Evolutionary conservation across 768 basidiomycete species (phyloP).

Genomic region (Dioszegia aurantiaca): DNA sequence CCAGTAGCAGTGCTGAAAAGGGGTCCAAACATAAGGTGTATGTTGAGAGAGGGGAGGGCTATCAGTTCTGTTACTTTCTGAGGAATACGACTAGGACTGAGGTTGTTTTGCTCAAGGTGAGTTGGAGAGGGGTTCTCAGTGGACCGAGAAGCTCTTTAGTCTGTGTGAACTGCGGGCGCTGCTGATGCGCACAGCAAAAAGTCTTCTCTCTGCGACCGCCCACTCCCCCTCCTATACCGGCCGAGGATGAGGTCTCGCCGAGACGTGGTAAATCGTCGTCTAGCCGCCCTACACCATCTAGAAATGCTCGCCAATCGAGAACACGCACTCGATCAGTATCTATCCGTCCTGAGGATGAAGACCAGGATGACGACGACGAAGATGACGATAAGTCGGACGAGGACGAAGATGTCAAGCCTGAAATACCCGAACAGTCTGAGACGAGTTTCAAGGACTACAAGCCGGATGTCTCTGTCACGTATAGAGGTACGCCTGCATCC

Average conservation of each 20-base stretch:
- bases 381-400: constrained; percentile 17
- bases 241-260: not conserved
- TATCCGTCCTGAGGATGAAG: constrained; percentile 1
- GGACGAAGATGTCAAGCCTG: constrained; percentile 27
- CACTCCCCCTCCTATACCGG: constrained; percentile 18
- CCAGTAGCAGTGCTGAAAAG: constrained; percentile 35
- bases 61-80: constrained; percentile 89
- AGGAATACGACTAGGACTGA: constrained; percentile 73
- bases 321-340: constrained; percentile 3
- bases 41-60: constrained; percentile 81
- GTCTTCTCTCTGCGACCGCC: constrained; percentile 36
- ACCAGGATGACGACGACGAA: constrained; percentile 21
- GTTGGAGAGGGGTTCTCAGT: too few relatives aligned
- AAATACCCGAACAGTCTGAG: constrained; percentile 29
- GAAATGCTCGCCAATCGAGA: not conserved
- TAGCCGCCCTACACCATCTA: not conserved
- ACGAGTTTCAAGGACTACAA: constrained; percentile 46
- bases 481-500: constrained; percentile 35
- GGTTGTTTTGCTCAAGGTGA: constrained; percentile 76
- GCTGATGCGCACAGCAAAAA: constrained; percentile 30
- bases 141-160: not conserved
- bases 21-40: constrained; percentile 65
- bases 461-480: constrained; percentile 45
- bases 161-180: not conserved
- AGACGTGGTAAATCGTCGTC: not conserved